Percentiles rank a stretch among this genome's conserved stretches.
Evolutionary conservation across 202 grass and related monocot genomes (phyloP).

Genomic region (Carex arenaria): DNA sequence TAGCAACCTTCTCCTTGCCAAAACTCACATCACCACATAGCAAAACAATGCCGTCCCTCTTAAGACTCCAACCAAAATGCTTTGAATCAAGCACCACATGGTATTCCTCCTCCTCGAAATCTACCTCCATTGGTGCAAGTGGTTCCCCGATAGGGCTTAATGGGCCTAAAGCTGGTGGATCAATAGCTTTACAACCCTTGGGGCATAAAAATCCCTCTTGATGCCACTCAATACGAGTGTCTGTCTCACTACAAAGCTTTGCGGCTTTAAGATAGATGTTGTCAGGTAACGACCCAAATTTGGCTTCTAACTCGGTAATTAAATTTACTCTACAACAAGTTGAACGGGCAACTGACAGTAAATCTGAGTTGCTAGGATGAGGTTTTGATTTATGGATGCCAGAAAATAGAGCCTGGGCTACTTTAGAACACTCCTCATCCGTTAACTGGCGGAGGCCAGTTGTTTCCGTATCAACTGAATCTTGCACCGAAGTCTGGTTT

Average conservation of each 20-base stretch:
- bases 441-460: slow-evolving; percentile 46
- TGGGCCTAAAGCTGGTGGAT: slow-evolving; percentile 40
- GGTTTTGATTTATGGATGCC: slow-evolving; percentile 79
- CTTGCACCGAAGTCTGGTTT: slow-evolving; percentile 33
- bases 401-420: slow-evolving; percentile 70
- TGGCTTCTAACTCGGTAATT: slow-evolving; percentile 60
- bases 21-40: slow-evolving; percentile 89
- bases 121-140: slow-evolving; percentile 30
- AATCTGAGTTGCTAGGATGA: slow-evolving; percentile 82
- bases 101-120: slow-evolving; percentile 65
- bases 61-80: slow-evolving; percentile 60
- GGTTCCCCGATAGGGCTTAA: slow-evolving; percentile 27
- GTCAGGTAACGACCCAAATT: slow-evolving; percentile 71
- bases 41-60: slow-evolving; percentile 42
- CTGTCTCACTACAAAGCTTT: slow-evolving; percentile 88
- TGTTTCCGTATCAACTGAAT: slow-evolving; percentile 47
- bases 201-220: slow-evolving; percentile 77
- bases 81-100: slow-evolving; percentile 79
- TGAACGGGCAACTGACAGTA: slow-evolving; percentile 71
- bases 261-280: slow-evolving; percentile 88
- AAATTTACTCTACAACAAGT: slow-evolving; percentile 79
- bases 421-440: slow-evolving; percentile 62
- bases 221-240: slow-evolving; percentile 85
- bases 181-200: slow-evolving; percentile 60
- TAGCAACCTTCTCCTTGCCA: slow-evolving; percentile 64